Percentiles rank a stretch among this genome's conserved stretches.
Conservation (phyloP, 208 protist genomes). For the Leishmania tropica region DNA sequence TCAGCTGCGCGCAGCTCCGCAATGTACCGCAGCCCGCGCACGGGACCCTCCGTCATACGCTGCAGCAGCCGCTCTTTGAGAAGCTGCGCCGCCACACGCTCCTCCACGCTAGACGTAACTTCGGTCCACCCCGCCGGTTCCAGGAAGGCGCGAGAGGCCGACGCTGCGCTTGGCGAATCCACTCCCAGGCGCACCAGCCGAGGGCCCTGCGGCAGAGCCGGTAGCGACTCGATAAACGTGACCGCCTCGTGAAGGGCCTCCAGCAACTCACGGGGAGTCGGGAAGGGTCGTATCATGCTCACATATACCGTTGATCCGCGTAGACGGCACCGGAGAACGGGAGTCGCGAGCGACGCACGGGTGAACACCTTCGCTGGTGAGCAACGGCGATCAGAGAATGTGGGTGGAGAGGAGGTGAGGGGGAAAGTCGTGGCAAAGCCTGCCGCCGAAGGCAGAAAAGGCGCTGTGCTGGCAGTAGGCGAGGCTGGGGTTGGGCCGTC, state of each 20-base stretch:
- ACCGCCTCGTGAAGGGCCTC: conserved; percentile 32
- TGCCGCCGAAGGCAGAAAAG: neutral
- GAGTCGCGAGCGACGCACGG: neutral
- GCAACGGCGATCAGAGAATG: neutral
- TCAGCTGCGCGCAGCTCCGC: conserved; percentile 14
- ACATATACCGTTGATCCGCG: conserved; percentile 25
- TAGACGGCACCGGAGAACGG: conserved; percentile 19
- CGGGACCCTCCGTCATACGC: conserved; percentile 11
- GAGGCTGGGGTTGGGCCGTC: neutral
- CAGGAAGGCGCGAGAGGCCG: conserved; percentile 6
- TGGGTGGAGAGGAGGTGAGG: neutral
- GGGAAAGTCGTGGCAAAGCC: neutral
- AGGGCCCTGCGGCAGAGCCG: neutral
- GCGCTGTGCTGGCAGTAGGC: neutral
- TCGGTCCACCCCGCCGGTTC: conserved; percentile 6
- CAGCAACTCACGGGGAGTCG: conserved; percentile 11
- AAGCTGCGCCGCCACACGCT: conserved; percentile 6
- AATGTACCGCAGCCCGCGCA: conserved; percentile 9
- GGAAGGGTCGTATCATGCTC: conserved; percentile 1
- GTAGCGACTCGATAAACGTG: conserved; percentile 29
- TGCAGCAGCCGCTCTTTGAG: conserved; percentile 29
- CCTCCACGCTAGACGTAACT: neutral
- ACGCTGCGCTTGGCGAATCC: neutral
- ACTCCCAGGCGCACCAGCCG: conserved; percentile 22
- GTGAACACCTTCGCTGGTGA: neutral